These are phyloP conservation scores for Aspergillus melleus DNA, from an alignment of 2,329 filamentous ascomycete species.

Conservation along the genomic window DNA sequence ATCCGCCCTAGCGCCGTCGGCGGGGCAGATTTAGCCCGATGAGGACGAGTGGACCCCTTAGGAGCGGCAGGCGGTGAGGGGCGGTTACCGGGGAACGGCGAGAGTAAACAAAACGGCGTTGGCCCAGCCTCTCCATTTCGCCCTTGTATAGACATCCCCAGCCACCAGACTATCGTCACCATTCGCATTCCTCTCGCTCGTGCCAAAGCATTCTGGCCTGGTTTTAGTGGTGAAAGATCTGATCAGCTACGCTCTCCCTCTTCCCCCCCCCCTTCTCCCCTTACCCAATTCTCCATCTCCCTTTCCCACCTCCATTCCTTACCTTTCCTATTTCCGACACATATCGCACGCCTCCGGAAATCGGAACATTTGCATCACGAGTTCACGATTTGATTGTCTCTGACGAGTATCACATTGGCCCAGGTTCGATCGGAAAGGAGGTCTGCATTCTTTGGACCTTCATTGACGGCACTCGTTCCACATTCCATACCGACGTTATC, in stretches of 20 bases:
- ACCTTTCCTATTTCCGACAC: constrained; percentile 21
- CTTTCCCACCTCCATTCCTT: constrained; percentile 25
- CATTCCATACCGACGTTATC: constrained; percentile 28
- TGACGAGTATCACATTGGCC: constrained; percentile 24
- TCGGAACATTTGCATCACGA: constrained; percentile 2
- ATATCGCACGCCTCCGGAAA: not conserved
- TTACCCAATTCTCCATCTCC: constrained; percentile 16
- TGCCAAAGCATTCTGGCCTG: constrained; percentile 11
- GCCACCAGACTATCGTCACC: constrained; percentile 31
- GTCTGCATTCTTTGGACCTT: constrained; percentile 17
- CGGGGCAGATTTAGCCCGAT: constrained; percentile 9
- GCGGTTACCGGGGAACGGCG: constrained; percentile 37
- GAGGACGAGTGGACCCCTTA: constrained; percentile 7
- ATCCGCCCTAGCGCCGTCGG: constrained; percentile 10
- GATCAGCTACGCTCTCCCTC: constrained; percentile 39
- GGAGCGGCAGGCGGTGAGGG: constrained; percentile 29
- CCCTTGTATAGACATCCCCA: constrained; percentile 26
- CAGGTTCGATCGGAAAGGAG: constrained; percentile 17
- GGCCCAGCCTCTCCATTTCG: constrained; percentile 45
- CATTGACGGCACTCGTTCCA: constrained; percentile 15
- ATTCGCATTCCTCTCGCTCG: constrained; percentile 1
- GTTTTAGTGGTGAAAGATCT: constrained; percentile 19
- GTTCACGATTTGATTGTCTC: constrained; percentile 13
- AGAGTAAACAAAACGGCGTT: constrained; percentile 43
- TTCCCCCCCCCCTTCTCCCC: constrained; percentile 20